Conservation (phyloP, 2,329 filamentous ascomycete species). For the Thermoascus crustaceus region DNA sequence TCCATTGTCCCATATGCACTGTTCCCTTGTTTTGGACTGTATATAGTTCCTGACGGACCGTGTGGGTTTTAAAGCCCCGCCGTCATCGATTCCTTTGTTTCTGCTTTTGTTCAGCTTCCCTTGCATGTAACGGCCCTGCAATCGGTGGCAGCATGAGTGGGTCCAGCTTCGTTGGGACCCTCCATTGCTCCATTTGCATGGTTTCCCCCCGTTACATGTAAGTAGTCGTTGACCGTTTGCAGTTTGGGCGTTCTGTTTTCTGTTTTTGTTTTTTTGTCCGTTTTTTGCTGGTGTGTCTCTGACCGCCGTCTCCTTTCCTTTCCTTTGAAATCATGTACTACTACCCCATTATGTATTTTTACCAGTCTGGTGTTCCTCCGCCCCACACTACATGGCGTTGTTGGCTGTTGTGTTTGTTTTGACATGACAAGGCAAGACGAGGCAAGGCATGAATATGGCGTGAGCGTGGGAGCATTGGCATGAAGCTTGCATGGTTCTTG, state of each 20-base stretch:
- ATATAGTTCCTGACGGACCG: neutral
- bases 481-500: no score
- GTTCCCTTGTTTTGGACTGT: neutral
- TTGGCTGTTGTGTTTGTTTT: conserved; percentile 5
- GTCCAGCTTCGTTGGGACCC: conserved; percentile 2
- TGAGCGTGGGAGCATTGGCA: no score
- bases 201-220: conserved; percentile 1
- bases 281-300: neutral
- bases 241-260: neutral
- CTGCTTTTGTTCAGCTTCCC: neutral
- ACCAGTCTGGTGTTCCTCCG: no score
- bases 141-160: conserved; percentile 2
- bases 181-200: conserved; percentile 2
- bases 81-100: neutral
- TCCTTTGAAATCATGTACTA: no score
- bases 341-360: no score
- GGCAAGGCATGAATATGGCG: no score
- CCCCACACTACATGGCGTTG: neutral
- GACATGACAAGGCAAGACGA: no score
- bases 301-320: neutral
- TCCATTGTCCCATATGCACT: conserved; percentile 3
- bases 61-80: conserved; percentile 3
- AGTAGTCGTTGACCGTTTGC: conserved; percentile 1
- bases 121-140: conserved; percentile 1
- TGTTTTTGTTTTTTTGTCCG: neutral